phyloP scores from a whole-genome alignment of 2,329 filamentous ascomycete species.

The Microthyrium microscopicum region DNA sequence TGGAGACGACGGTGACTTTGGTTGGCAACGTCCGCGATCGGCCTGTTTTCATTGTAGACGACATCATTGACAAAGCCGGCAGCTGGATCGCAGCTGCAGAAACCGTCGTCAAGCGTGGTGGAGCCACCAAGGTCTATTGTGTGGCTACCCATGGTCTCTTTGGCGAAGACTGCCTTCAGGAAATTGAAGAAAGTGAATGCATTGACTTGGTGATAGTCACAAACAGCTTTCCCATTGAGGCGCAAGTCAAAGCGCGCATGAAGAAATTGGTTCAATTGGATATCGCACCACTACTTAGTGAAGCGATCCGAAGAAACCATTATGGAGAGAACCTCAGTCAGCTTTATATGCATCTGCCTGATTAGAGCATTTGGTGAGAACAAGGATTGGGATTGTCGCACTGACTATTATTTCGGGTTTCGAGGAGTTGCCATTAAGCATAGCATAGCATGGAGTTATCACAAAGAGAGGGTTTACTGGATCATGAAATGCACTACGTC shows the following conservation, averaged over 20 bases:
- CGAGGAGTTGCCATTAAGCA: neutral
- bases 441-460: neutral
- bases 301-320: constrained; percentile 90
- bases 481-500: too few relatives aligned
- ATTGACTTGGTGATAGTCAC: constrained; percentile 92
- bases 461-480: neutral
- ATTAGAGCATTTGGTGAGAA: neutral
- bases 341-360: constrained; percentile 26
- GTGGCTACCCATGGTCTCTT: constrained; percentile 96
- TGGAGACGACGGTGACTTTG: constrained; percentile 93
- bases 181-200: constrained; percentile 81
- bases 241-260: constrained; percentile 50
- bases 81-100: constrained; percentile 97
- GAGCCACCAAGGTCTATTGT: constrained; percentile 87
- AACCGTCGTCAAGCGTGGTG: constrained; percentile 83
- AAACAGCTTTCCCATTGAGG: constrained; percentile 85
- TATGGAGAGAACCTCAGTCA: constrained; percentile 68
- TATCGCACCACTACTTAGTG: constrained; percentile 70
- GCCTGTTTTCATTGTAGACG: constrained; percentile 87
- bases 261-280: constrained; percentile 83
- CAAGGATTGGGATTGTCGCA: neutral
- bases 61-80: constrained; percentile 96
- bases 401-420: neutral
- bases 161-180: constrained; percentile 72
- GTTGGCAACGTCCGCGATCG: constrained; percentile 83